Evolutionary conservation across 1,284 basidiomycete genomes (phyloP).

Genomic region (Ceratobasidium sp.): DNA sequence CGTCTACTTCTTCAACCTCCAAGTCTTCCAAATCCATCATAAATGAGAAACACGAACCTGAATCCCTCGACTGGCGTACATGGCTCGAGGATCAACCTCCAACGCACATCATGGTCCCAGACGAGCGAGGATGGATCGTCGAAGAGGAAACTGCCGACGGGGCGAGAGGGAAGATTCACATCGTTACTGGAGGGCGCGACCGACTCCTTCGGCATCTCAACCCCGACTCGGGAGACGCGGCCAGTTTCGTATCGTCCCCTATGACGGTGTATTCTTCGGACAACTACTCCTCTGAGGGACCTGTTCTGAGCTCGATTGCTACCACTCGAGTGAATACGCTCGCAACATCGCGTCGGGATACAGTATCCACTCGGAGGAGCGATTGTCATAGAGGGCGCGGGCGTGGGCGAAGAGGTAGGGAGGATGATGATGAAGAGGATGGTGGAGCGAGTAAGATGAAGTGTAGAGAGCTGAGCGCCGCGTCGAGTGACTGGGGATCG

Average conservation of each 20-base stretch:
- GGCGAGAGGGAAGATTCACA: constrained; percentile 5
- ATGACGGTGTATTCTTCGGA: constrained; percentile 17
- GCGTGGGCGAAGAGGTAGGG: not conserved
- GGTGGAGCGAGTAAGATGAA: constrained; percentile 19
- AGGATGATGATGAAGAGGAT: constrained; percentile 2
- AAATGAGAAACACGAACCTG: too few relatives aligned
- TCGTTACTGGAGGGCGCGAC: not conserved
- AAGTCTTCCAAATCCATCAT: not conserved
- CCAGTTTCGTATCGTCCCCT: not conserved
- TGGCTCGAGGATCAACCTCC: not conserved
- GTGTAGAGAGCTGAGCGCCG: not conserved
- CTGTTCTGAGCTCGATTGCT: constrained; percentile 10
- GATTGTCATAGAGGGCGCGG: not conserved
- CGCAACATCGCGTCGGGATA: constrained; percentile 36
- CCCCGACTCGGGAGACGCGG: not conserved
- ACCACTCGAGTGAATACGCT: constrained; percentile 14
- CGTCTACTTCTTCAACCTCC: not conserved
- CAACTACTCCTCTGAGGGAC: not conserved
- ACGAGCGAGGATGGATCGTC: constrained; percentile 8
- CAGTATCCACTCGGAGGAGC: constrained; percentile 29
- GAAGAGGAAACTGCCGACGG: constrained; percentile 9
- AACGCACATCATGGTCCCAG: constrained; percentile 1
- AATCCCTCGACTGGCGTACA: not conserved
- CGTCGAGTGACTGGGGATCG: constrained; percentile 41
- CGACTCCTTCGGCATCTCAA: not conserved